Evolutionary conservation across 306 rosid species (phyloP), one percentile per base, ranked within the genome.

Genomic region (Astragalus membranaceus): DNA sequence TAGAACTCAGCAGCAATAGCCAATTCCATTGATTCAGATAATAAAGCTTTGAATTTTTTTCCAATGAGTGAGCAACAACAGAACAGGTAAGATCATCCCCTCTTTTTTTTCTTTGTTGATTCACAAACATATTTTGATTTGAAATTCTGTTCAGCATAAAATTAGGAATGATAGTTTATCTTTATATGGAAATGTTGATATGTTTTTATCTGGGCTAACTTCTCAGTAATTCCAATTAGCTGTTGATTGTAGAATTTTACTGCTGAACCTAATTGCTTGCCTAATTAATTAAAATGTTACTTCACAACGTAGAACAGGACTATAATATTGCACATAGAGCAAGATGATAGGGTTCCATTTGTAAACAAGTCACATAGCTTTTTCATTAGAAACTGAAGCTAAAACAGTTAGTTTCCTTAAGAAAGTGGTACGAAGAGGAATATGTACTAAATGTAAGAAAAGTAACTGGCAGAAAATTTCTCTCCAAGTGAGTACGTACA

Each of bases 21-120:
- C 14, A 11, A 64, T 8, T 35, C 39, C 39, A 35, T 73, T 23
- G 33, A 73, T 77, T 68, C 48, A 54, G 54, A 68, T 47, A 17
- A 30, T 10, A 33, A 58, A 16, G 35, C 60, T 54, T 36, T 15
- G 20, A 7, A 52, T 44, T 43, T 74, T 82, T 36, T 78, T 30
- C 66, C 50, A 8, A 67, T 75, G 83, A 68, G 9, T 57, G 72
- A 51, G 9, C 75, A 73, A 43, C 81, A 65, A 47, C 56, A 69
- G 58, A 60, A 14, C 49, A 70, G 78, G 86, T 82, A 14, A 56
- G 78, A 64, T 74, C 30, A 29, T 74, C 50, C 49, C n/a, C 37
- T 1, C n/a, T 36, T 1, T 0, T 26, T 6, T 57, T 1, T 14
- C 37, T 53, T 44, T 36, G 47, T 66, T 67, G 44, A 60, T 69